phyloP scores from a whole-genome alignment of 2,329 filamentous ascomycete genomes.

The Coniosporium tulheliwenetii region DNA sequence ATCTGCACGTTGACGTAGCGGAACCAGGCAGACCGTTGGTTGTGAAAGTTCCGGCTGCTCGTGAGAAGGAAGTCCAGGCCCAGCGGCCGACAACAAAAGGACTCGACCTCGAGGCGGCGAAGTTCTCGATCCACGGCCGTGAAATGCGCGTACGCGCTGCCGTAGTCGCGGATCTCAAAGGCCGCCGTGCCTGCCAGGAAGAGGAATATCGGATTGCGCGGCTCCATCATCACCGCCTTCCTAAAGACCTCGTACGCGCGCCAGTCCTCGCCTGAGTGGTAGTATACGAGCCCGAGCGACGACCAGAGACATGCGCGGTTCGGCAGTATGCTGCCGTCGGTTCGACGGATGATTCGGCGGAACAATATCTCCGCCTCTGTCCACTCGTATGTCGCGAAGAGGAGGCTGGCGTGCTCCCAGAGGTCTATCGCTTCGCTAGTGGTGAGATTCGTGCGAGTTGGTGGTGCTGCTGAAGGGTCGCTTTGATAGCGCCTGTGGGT shows the following conservation, averaged over 20 bases:
- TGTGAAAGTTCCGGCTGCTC: neutral
- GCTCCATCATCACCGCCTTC: constrained; percentile 8
- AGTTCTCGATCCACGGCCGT: constrained; percentile 3
- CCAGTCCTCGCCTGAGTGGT: constrained; percentile 13
- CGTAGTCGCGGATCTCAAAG: constrained; percentile 8
- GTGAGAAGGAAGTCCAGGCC: constrained; percentile 10
- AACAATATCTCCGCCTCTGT: constrained; percentile 13
- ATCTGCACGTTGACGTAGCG: neutral
- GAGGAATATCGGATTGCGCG: constrained; percentile 7
- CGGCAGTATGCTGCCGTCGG: constrained; percentile 5
- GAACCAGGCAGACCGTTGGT: neutral
- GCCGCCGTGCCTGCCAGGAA: constrained; percentile 14
- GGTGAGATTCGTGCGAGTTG: neutral
- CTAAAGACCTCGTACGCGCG: constrained; percentile 9
- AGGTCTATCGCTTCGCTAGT: constrained; percentile 7
- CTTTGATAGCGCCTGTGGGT: no score
- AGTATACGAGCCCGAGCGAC: constrained; percentile 10
- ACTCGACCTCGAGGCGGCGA: constrained; percentile 5
- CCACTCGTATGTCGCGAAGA: constrained; percentile 17
- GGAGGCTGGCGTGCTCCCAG: constrained; percentile 17
- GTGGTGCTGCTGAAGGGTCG: no score
- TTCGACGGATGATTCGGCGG: constrained; percentile 6
- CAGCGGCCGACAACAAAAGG: constrained; percentile 3
- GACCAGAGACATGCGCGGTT: constrained; percentile 12
- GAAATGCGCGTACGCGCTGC: constrained; percentile 2